These are phyloP conservation scores for Notholithocarpus densiflorus DNA, from an alignment of 306 rosid genomes.

Conservation along the genomic window DNA sequence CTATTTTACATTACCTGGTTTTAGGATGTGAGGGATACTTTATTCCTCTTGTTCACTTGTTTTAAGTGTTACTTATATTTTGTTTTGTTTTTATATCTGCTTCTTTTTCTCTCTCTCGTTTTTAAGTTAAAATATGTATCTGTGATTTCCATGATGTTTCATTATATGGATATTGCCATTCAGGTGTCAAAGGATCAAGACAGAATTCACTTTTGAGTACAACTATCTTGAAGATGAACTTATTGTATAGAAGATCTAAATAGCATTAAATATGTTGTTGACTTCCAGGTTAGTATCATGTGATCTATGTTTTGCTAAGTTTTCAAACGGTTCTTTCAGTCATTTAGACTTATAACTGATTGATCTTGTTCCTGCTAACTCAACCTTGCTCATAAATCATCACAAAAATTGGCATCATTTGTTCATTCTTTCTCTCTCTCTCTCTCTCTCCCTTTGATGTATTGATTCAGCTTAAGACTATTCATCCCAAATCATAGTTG, in stretches of 20 bases:
- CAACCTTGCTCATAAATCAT: neutral
- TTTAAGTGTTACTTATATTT: neutral
- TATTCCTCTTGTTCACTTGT: neutral
- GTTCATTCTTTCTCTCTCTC: neutral
- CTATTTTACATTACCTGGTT: neutral
- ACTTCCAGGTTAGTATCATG: slow-evolving; percentile 10
- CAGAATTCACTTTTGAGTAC: slow-evolving; percentile 90
- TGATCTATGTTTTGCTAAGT: neutral
- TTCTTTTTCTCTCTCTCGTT: neutral
- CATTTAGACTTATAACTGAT: neutral
- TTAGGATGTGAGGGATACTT: neutral
- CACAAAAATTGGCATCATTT: neutral
- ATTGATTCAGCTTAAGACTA: neutral
- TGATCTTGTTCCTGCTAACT: neutral
- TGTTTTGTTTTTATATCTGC: neutral
- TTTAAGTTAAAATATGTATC: neutral
- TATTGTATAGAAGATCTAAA: slow-evolving; percentile 50
- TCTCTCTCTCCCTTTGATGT: no score
- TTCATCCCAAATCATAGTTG: neutral
- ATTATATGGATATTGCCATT: slow-evolving; percentile 23
- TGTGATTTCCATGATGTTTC: neutral
- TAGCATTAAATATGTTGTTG: slow-evolving; percentile 22
- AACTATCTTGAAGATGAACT: slow-evolving; percentile 95
- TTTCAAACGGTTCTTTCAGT: neutral
- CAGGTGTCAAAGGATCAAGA: slow-evolving; percentile 99